Conservation (phyloP, 345 rosid genomes). For the Microthlaspi erraticum region DNA sequence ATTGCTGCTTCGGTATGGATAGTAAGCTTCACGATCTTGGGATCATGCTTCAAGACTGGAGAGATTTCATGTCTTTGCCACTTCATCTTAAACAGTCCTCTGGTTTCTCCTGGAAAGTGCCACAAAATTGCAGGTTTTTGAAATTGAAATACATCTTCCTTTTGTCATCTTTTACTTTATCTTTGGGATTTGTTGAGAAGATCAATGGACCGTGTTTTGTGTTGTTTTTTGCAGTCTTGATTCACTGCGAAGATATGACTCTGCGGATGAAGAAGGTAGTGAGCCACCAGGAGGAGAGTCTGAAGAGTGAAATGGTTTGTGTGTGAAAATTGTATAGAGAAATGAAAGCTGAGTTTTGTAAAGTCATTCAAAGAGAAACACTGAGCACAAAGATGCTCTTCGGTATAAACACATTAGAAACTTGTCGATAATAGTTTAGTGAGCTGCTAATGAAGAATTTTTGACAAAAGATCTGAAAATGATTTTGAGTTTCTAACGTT, state of each 20-base stretch:
- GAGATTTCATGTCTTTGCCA: constrained; percentile 60
- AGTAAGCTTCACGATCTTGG: constrained; percentile 78
- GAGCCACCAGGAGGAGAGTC: constrained; percentile 27
- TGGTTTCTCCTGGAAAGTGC: constrained; percentile 67
- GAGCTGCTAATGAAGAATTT: too few species aligned
- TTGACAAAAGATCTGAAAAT: background rate
- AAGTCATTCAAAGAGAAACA: constrained; percentile 15
- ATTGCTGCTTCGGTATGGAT: constrained; percentile 79
- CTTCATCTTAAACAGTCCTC: constrained; percentile 52
- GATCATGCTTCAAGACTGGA: constrained; percentile 88
- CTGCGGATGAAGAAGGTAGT: constrained; percentile 27
- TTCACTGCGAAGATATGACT: constrained; percentile 46
- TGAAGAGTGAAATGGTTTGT: constrained; percentile 34
- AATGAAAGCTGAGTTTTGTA: constrained; percentile 16
- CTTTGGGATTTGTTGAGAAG: constrained; percentile 6
- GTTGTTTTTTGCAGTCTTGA: constrained; percentile 52
- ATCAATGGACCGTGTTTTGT: background rate
- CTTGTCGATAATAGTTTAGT: background rate
- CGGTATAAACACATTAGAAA: too few species aligned
- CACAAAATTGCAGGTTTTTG: constrained; percentile 77
- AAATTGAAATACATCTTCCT: background rate
- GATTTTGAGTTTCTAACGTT: background rate
- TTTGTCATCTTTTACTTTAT: background rate
- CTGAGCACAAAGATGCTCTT: background rate
- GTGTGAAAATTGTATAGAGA: constrained; percentile 20